Evolutionary conservation across 306 rosid genomes (phyloP).

Genomic region (Prunus davidiana): DNA sequence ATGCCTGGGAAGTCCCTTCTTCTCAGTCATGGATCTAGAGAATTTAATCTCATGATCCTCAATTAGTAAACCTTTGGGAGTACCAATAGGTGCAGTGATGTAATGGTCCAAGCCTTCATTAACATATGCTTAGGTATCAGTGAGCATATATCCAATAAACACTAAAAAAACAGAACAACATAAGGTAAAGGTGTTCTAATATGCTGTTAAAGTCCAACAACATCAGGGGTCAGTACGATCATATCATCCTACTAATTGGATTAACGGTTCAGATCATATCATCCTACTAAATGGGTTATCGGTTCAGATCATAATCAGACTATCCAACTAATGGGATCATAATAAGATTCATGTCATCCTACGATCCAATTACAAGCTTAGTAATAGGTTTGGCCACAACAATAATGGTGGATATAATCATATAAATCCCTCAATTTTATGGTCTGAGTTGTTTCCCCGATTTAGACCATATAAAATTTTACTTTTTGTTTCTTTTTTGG

Average conservation of each 20-base stretch:
- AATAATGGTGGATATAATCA: not conserved
- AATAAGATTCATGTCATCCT: not conserved
- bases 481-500: not conserved
- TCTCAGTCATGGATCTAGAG: slow-evolving; percentile 71
- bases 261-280: not conserved
- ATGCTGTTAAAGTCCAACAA: not conserved
- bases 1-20: slow-evolving; percentile 46
- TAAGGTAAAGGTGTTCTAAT: not conserved
- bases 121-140: slow-evolving; percentile 35
- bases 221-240: not conserved
- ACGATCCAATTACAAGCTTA: not conserved
- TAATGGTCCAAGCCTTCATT: slow-evolving; percentile 55
- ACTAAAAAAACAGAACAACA: slow-evolving; percentile 10
- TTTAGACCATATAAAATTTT: not conserved
- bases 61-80: slow-evolving; percentile 36
- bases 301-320: not conserved
- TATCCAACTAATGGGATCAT: no score
- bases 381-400: not conserved
- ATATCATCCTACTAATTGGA: not conserved
- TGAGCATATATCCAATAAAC: slow-evolving; percentile 9
- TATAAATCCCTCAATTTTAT: not conserved
- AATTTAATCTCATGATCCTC: slow-evolving; percentile 38
- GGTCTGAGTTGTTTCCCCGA: not conserved
- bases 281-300: no score
- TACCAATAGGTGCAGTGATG: slow-evolving; percentile 43